Evolutionary conservation across 2,329 filamentous ascomycete genomes (phyloP), one percentile per base, ranked within the genome.

Genomic region (Monilinia fructicola): DNA sequence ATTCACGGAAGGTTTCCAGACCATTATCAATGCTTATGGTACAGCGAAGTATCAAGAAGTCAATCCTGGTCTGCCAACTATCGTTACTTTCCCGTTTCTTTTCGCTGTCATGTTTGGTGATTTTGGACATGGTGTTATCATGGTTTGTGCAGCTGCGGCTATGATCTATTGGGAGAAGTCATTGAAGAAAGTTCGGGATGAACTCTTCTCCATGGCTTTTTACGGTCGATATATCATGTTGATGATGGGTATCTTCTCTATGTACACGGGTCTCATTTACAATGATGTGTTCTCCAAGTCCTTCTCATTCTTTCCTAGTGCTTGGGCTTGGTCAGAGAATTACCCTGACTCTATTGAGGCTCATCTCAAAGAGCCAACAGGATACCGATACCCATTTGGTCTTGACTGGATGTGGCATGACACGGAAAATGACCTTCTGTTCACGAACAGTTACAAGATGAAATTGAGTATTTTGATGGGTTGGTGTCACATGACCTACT

Each of bases 101-200:
- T 99, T 99, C 77, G 95, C 95, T 60, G 95, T 99, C 86, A 99
- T 99, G 95, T 99, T 99, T 77, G 96, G 95, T 83, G 95, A 99
- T 79, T 89, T 97, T 67, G 96, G 95, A 62, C 95, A 99, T 76
- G 95, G 94, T 71, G 79, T 89, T 71, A 90, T 99, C 78, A 96
- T 99, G 90, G 84, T 94, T 54, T 77, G 87, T 66, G 91, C 92
- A 67, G 91, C 95, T 18, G 76, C 88, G 66, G 92, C 93, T 67
- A 97, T 99, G 93, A 98, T 99, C 73, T 92, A 97, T 81, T 98
- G 89, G 84, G 95, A 99, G 80, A 93, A 92, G 81, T 88, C 90
- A 68, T 83, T 99, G 46, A 93, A 94, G 78, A 99, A 99, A 82
- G 89, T 97, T 67, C 84, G 81, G 0, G 96, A 98, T 76, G 96